These are phyloP conservation scores for Fusarium sp. DNA, from an alignment of 2,329 filamentous ascomycete species.

Conservation along the genomic window DNA sequence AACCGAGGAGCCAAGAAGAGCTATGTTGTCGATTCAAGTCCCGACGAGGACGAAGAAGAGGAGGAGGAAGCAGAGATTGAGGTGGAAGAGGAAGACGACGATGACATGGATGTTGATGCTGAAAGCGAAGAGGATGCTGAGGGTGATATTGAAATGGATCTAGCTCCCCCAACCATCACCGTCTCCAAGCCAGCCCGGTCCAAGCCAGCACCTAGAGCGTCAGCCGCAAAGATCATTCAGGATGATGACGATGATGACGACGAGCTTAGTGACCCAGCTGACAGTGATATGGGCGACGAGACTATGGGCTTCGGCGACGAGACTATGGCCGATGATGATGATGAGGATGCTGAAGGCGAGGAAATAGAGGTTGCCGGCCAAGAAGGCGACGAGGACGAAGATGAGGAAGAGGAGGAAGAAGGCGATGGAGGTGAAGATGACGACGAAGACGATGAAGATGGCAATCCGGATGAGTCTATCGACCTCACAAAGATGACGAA, in stretches of 20 bases:
- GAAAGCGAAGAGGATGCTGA: constrained; percentile 59
- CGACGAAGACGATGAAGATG: constrained; percentile 58
- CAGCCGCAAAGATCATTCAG: constrained; percentile 49
- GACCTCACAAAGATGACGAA: constrained; percentile 71
- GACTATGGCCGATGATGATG: constrained; percentile 58
- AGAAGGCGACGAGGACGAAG: constrained; percentile 57
- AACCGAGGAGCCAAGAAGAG: constrained; percentile 68
- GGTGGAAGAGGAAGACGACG: constrained; percentile 57
- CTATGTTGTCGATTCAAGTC: constrained; percentile 68
- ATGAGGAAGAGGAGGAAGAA: constrained; percentile 56
- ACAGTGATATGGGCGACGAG: constrained; percentile 59
- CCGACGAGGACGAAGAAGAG: constrained; percentile 59
- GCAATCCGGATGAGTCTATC: constrained; percentile 62
- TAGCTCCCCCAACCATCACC: constrained; percentile 57
- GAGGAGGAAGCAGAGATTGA: constrained; percentile 52
- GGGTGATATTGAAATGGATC: constrained; percentile 60
- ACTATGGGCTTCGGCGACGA: constrained; percentile 57
- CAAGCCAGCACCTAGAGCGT: constrained; percentile 50
- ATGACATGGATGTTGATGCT: constrained; percentile 55
- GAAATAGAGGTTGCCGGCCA: constrained; percentile 56
- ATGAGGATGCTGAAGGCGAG: constrained; percentile 61
- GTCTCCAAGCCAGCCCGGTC: constrained; percentile 58
- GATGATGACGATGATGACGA: constrained; percentile 62
- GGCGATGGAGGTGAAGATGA: constrained; percentile 55
- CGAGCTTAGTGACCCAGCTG: constrained; percentile 64